Evolutionary conservation across 2,329 filamentous ascomycete genomes (phyloP).

Genomic region (Aureobasidium zeae): DNA sequence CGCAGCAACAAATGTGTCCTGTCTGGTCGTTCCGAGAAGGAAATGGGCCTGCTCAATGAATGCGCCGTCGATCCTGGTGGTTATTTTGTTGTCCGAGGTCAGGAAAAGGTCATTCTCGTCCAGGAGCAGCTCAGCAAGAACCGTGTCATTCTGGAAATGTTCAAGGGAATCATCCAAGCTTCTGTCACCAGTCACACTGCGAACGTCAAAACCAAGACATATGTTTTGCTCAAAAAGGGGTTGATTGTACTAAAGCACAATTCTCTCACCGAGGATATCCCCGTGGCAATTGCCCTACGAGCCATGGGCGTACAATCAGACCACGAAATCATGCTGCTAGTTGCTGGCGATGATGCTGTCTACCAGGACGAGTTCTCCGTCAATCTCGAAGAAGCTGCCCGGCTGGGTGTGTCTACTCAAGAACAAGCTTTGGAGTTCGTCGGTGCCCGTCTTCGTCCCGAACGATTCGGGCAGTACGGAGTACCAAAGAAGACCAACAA

Average conservation of each 20-base stretch:
- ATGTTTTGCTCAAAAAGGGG: conserved; percentile 90
- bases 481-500: conserved; percentile 61
- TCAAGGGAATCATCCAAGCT: conserved; percentile 88
- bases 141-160: conserved; percentile 92
- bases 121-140: conserved; percentile 99
- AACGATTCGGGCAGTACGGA: conserved; percentile 46
- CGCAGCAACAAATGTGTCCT: conserved; percentile 90
- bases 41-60: conserved; percentile 90
- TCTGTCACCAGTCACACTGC: conserved; percentile 97
- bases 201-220: conserved; percentile 95
- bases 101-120: conserved; percentile 96
- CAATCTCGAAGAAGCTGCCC: conserved; percentile 88
- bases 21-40: conserved; percentile 67
- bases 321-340: conserved; percentile 85
- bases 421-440: conserved; percentile 93
- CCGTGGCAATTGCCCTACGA: conserved; percentile 86
- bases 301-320: conserved; percentile 90
- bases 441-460: conserved; percentile 78
- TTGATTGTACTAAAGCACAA: conserved; percentile 86
- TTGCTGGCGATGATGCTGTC: conserved; percentile 73
- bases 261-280: conserved; percentile 84
- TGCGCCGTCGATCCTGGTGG: conserved; percentile 93
- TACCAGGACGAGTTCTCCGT: conserved; percentile 94
- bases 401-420: conserved; percentile 78
- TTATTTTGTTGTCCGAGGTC: conserved; percentile 95